Base-by-base conservation (phyloP, 352 stramenopile species). In the Plasmopara muralis region DNA sequence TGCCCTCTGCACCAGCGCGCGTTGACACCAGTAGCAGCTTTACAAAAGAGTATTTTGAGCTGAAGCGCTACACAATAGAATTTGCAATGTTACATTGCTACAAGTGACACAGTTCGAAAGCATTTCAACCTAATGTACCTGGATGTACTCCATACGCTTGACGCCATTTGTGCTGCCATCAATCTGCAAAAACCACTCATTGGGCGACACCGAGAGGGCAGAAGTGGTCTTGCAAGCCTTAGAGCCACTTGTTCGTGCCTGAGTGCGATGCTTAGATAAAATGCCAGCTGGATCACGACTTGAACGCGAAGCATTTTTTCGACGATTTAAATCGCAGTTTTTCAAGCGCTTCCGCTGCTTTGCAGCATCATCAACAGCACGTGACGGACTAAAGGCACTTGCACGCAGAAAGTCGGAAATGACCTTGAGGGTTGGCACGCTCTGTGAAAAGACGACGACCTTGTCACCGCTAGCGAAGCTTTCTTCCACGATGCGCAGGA, bases 401-500 rank as follows among this genome's bases (percentile, higher is more conserved):
- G 58, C 60, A 28, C 63, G 68, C 18, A 95, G 55, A 14, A 93
- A 94, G 8, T 73, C 64, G 5, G 71, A 68, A 18, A 95, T 87
- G 12, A 90, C 60, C 47, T 92, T 86, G 13, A 95, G 66, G 0
- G 83, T 95, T 37, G 78, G 72, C 29, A 95, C 77, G 41, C 83
- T 94, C 53, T 95, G 86, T 6, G 84, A 94, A 46, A 95, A 95
- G 7, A 95, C 78, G 14, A 93, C 78, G 12, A 94, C 72, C 46
- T 93, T 95, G 43, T 95, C 86, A 13, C 75, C 80, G 20, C 74
- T 72, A 4, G 66, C 53, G 30, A 86, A 87, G 49, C 79, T 89
- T 44, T 89, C 69, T 47, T 86, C 59, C 33, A 93, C 64, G 35
- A 93, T 86, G 14, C 57, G 59, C 65, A 93, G 71, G 30, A 93